Evolutionary conservation across 192 early-diverging fungal species (phyloP), one percentile per base, ranked within the genome.

Genomic region (Podila clonocystis): DNA sequence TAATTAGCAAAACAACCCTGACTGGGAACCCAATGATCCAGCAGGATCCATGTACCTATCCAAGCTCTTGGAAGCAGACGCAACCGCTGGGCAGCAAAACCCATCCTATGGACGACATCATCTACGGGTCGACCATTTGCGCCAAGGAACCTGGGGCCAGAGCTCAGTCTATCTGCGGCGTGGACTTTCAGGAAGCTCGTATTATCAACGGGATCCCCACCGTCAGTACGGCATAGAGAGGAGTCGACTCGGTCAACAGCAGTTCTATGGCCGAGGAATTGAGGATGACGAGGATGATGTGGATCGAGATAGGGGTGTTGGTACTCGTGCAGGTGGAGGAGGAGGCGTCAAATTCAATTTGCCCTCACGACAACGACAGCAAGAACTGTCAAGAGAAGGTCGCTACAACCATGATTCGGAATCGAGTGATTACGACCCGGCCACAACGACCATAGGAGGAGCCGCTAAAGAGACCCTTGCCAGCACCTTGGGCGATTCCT

Each of bases 1-100:
- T 22, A 62, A 65, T 19, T 72, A 91, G 91, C 89, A 90, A 12
- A 91, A 98, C 75, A 93, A 99, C 75, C 97, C 97, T 5, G 93
- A 93, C 34, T 99, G 97, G 97, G 91, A 95, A 73, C 95, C 95
- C 8, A 89, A 88, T 29, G 90, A 94, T 66, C 90, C 87, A 26
- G 89, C 92, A 5, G 95, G 91, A 4, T 95, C 95, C 19, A 77
- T 91, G 82, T 99, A 95, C 67, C 75, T 97, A 26, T 89, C 91
- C 38, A 87, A 89, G 5, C 84, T 94, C 9, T 50, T 89, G 20
- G 85, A 87, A 36, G 74, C 85, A 36, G 83, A 86, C 15, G 59
- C 82, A 50, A 65, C 60, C 38, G 38, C 50, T 12, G 17, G 52
- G 2, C 22, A 55, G 4, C 24, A 24, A n/a, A 48, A 65, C 29